Percentiles rank a stretch among this genome's conserved stretches.
phyloP scores from a whole-genome alignment of 129 eudicot genomes.

The Smallanthus sonchifolius region DNA sequence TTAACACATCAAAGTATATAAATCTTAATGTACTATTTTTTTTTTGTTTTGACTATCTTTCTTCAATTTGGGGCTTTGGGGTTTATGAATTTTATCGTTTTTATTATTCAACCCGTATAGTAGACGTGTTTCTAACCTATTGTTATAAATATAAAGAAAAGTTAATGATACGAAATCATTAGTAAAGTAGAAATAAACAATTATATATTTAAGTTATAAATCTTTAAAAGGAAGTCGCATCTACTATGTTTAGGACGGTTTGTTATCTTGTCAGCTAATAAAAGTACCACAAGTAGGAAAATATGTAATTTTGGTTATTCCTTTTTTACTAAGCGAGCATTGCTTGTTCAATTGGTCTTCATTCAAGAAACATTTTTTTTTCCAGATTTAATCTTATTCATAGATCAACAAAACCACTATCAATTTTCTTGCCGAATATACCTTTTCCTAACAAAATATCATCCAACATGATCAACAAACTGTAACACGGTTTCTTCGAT shows the following conservation, averaged over 20 bases:
- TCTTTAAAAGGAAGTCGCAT: background rate
- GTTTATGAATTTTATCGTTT: too few relatives aligned
- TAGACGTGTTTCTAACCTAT: too few relatives aligned
- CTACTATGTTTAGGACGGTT: background rate
- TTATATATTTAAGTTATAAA: background rate
- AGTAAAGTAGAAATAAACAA: too few relatives aligned
- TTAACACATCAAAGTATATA: too few relatives aligned
- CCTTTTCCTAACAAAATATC: background rate
- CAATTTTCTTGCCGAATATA: background rate
- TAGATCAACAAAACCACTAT: background rate
- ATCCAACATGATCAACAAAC: background rate
- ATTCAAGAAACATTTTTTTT: background rate
- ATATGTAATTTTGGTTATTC: background rate
- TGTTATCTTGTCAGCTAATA: background rate
- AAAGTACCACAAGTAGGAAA: background rate
- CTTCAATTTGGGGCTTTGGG: too few relatives aligned
- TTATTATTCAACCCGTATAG: too few relatives aligned
- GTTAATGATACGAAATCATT: too few relatives aligned
- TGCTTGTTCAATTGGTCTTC: background rate
- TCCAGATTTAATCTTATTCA: background rate
- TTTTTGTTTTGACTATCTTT: too few relatives aligned
- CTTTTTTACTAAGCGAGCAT: background rate
- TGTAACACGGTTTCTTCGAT: too few relatives aligned
- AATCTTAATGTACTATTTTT: too few relatives aligned
- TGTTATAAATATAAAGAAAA: too few relatives aligned